Base-by-base conservation (phyloP, 345 rosid species). In the Camelina laxa region DNA sequence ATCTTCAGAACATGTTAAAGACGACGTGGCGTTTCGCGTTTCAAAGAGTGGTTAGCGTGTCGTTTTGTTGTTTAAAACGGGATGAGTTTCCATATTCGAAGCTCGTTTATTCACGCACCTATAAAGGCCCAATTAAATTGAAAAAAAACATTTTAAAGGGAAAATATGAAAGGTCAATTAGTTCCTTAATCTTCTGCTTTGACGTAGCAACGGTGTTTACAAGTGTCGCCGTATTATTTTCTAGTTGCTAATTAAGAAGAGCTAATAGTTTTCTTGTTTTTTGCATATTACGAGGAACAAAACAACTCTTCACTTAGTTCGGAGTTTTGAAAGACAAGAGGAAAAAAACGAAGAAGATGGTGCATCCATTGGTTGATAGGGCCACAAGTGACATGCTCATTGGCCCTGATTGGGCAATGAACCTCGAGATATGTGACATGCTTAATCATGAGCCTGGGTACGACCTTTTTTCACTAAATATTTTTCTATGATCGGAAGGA, bases 401-500 rank as follows among this genome's bases (percentile, higher is more conserved):
- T 82, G 98, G 99, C n/a, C 98, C 99, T 66, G 99, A 95, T 76
- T 95, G 99, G 99, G 94, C 99, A 17, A 89, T 89, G 96, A 95
- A 95, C 80, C 87, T 95, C 61, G 98, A 95, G 99, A 95, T 95
- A 88, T 95, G 97, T 71, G 98, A 95, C 71, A 85, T 89, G 84
- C 93, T 94, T 82, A 95, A 90, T 77, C 96, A 81, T 58, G 97
- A 95, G 79, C 98, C 97, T 38, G 91, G 88, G 97, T 91, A 85
- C 58, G 78, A 48, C 36, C n/a, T 14, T 45, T 10, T 16, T 39
- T 27, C 27, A 51, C 27, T 53, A 2, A 10, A 38, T 48, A 3
- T 16, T 44, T 54, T 51, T 50, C 20, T 33, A 35, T 62, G 65
- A 31, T 42, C 48, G 5, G 21, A 59, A 33, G 5, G 21, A 59